Conservation (phyloP, 1,284 basidiomycete species). For the Ceratobasidium sp. region DNA sequence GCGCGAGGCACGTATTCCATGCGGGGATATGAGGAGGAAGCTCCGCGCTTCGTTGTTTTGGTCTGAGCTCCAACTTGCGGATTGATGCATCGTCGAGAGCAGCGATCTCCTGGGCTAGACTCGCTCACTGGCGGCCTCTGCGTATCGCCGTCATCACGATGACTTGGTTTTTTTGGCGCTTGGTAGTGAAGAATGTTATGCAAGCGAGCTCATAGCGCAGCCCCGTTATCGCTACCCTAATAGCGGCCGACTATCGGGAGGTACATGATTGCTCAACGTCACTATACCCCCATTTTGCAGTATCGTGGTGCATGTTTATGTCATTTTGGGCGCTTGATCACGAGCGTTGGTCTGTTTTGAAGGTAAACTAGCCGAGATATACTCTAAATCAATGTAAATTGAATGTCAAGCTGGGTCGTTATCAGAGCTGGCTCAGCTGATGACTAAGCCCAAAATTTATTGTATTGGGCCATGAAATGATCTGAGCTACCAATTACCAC, state of each 20-base stretch:
- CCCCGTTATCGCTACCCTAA: constrained; percentile 3
- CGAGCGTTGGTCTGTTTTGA: background rate
- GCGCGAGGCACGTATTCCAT: constrained; percentile 14
- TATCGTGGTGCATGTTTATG: background rate
- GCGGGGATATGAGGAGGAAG: constrained; percentile 5
- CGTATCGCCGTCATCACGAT: background rate
- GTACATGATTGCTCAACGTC: background rate
- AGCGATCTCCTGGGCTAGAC: constrained; percentile 11
- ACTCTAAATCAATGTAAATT: background rate
- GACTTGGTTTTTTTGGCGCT: background rate
- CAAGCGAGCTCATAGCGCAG: constrained; percentile 4
- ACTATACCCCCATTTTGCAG: background rate
- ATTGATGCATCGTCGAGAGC: background rate
- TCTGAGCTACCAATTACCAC: constrained; percentile 14
- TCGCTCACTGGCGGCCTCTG: background rate
- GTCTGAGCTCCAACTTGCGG: constrained; percentile 13
- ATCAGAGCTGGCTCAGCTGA: background rate
- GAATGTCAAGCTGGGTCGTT: background rate
- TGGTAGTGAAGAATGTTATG: background rate
- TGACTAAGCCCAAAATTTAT: constrained; percentile 38
- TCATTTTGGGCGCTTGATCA: constrained; percentile 1
- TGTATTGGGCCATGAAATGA: constrained; percentile 15
- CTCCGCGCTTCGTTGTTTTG: background rate
- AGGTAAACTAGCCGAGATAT: constrained; percentile 1
- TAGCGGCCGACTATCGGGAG: background rate